Evolutionary conservation across 2,329 filamentous ascomycete genomes (phyloP), one percentile per base, ranked within the genome.

Genomic region (Aspergillus sp.): DNA sequence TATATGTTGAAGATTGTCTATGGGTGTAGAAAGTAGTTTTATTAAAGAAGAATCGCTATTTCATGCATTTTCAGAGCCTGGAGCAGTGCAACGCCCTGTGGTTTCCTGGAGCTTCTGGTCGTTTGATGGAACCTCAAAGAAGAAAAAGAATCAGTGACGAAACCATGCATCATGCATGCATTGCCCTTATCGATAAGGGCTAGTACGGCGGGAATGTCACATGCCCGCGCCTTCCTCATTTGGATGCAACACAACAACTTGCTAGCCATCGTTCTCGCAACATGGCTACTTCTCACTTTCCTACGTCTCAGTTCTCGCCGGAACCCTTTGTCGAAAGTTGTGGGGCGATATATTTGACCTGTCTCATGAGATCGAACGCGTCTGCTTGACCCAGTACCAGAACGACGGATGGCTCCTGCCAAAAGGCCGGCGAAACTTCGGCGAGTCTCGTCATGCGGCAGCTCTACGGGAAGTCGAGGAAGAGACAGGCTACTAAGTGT

Each of bases 171-270:
- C 50, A 53, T 38, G 45, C 60, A 28, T 55, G 45, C 60, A 28
- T 55, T 68, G 60, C 66, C 68, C 69, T 71, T 71, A 71, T 72
- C 70, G 70, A 72, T 72, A 72, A 71, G 70, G 66, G 65, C 43
- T 68, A 28, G 17, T 49, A 51, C 41, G 8, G 48, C n/a, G 15
- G 19, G 52, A 11, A 31, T 7, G 22, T 54, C 34, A n/a, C 34
- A 23, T 54, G 43, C 19, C 5, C n/a, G 45, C 41, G 1, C 41
- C 19, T 48, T 56, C 41, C 54, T 8, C 6, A 22, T 56, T 49
- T n/a, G 9, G 52, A 13, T 30, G 3, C 31, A 47, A 47, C 30
- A 34, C 31, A 53, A 23, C 31, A 43, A 41, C 11, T 8, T 7
- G 11, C 7, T 48, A 25, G 34, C 4, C 34, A 13, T 48, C 22